Percentiles rank a stretch among this genome's conserved stretches.
Evolutionary conservation across 108 stramenopile species (phyloP).

Genomic region (Schizochytrium sp.): DNA sequence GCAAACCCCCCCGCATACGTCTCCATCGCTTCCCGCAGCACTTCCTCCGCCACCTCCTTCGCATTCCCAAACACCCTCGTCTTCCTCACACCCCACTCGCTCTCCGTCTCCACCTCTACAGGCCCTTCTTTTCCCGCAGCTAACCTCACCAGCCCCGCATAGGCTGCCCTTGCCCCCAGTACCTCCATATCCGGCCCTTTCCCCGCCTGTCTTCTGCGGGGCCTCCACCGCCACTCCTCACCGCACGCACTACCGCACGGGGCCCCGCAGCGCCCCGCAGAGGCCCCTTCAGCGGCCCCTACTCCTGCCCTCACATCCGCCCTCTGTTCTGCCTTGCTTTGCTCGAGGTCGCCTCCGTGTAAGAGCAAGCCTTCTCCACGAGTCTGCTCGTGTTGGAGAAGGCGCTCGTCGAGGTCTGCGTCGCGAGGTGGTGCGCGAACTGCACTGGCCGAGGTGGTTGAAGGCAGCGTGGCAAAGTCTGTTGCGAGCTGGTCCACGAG

Average conservation of each 20-base stretch:
- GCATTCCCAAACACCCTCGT: background rate
- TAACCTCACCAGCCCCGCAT: background rate
- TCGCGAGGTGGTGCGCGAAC: too few relatives aligned
- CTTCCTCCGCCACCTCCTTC: constrained; percentile 1
- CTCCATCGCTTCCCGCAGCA: background rate
- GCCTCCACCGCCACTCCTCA: background rate
- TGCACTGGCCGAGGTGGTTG: too few relatives aligned
- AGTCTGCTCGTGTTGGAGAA: too few relatives aligned
- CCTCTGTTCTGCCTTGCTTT: too few relatives aligned
- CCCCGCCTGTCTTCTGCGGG: background rate
- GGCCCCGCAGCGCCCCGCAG: background rate
- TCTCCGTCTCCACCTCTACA: background rate
- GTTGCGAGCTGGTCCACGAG: too few relatives aligned
- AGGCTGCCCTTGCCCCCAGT: background rate
- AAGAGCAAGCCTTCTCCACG: too few relatives aligned
- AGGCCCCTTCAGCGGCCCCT: background rate
- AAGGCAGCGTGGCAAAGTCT: too few relatives aligned
- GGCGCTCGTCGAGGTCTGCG: too few relatives aligned
- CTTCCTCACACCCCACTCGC: background rate
- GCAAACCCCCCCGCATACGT: too few relatives aligned
- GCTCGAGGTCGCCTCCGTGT: too few relatives aligned
- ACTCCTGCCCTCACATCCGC: too few relatives aligned
- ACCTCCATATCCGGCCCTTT: background rate
- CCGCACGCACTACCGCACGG: background rate
- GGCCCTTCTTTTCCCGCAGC: background rate